Conservation (phyloP, 2,329 filamentous ascomycete genomes). For the Paecilomyces sp. region DNA sequence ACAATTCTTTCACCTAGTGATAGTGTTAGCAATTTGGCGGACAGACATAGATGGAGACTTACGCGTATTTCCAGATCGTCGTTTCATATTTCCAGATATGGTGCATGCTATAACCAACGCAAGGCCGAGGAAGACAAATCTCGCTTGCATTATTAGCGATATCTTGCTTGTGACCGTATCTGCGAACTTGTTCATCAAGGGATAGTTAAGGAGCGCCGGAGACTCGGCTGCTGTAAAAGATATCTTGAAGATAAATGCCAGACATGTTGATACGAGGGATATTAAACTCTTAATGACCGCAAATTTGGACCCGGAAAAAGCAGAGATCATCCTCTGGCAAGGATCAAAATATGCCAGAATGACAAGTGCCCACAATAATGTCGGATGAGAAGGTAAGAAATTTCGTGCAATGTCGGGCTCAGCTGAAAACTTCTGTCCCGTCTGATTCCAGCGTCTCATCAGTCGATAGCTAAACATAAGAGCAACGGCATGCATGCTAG, state of each 20-base stretch:
- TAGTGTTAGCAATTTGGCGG: conserved; percentile 6
- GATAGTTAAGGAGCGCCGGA: conserved; percentile 61
- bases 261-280: conserved; percentile 38
- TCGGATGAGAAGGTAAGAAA: conserved; percentile 58
- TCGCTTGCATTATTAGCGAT: conserved; percentile 43
- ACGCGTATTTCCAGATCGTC: conserved; percentile 6
- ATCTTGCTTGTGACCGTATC: conserved; percentile 31
- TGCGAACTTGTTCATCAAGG: conserved; percentile 24
- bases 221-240: conserved; percentile 82
- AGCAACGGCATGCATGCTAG: conserved; percentile 26
- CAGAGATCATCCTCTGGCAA: conserved; percentile 36
- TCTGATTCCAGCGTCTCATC: conserved; percentile 84
- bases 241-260: conserved; percentile 77
- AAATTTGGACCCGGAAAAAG: conserved; percentile 9
- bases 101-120: conserved; percentile 22
- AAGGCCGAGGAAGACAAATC: conserved; percentile 44
- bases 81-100: conserved; percentile 8
- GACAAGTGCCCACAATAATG: conserved; percentile 68
- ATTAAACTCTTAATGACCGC: conserved; percentile 19
- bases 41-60: conserved; percentile 6
- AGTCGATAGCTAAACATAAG: conserved; percentile 60
- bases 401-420: conserved; percentile 74
- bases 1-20: conserved; percentile 12
- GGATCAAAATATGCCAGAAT: conserved; percentile 61
- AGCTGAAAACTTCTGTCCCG: conserved; percentile 92